These are phyloP conservation scores for Amaranthus cruentus DNA, from an alignment of 148 eudicot genomes.

Conservation along the genomic window DNA sequence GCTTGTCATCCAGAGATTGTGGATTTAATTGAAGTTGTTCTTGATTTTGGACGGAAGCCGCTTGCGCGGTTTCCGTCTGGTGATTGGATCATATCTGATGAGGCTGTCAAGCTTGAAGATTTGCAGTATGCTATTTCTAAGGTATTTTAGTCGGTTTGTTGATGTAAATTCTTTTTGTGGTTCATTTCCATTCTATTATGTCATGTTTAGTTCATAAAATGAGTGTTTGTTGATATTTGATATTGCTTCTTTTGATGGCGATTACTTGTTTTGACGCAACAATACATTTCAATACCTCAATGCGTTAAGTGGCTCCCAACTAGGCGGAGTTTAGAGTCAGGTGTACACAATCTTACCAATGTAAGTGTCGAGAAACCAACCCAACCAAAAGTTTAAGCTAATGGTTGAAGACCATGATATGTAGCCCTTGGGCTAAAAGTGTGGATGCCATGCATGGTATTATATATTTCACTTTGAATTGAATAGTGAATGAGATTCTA, in stretches of 20 bases:
- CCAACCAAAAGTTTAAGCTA: too few relatives aligned
- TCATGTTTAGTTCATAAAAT: neutral
- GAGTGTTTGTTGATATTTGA: neutral
- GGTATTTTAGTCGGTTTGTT: slow-evolving; percentile 34
- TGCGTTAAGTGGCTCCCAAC: too few relatives aligned
- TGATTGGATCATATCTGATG: slow-evolving; percentile 82
- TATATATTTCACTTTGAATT: too few relatives aligned
- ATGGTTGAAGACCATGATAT: too few relatives aligned
- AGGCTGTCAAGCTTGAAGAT: slow-evolving; percentile 71
- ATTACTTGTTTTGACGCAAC: neutral
- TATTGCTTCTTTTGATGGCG: neutral
- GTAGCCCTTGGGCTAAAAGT: too few relatives aligned
- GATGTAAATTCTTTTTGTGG: neutral
- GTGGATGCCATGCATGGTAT: too few relatives aligned
- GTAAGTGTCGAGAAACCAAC: too few relatives aligned
- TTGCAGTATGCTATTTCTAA: slow-evolving; percentile 74
- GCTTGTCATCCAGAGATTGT: slow-evolving; percentile 55
- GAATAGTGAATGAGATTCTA: too few relatives aligned
- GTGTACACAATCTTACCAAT: too few relatives aligned
- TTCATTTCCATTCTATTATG: neutral
- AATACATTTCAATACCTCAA: too few relatives aligned
- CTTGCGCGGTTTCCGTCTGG: slow-evolving; percentile 93
- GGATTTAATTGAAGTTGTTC: slow-evolving; percentile 74
- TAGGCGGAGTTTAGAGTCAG: too few relatives aligned
- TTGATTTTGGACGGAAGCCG: slow-evolving; percentile 95